phyloP scores from a whole-genome alignment of 768 basidiomycete genomes.

The Mycena chlorophos region DNA sequence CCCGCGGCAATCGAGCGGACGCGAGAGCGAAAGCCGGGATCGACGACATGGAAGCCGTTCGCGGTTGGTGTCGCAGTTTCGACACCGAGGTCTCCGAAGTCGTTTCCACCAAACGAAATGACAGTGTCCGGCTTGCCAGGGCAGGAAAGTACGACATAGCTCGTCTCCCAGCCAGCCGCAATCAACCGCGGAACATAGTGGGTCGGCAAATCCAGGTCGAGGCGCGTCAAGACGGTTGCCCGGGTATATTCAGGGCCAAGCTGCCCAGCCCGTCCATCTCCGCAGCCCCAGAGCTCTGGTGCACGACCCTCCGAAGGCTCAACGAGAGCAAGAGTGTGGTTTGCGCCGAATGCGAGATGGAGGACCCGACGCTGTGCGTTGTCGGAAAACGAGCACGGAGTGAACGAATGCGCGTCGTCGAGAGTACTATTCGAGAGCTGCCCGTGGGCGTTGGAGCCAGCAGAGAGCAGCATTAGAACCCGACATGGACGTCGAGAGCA shows the following conservation, averaged over 20 bases:
- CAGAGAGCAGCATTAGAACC: constrained; percentile 30
- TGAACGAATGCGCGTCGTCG: constrained; percentile 49
- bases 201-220: constrained; percentile 41
- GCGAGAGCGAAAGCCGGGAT: constrained; percentile 42
- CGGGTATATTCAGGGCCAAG: constrained; percentile 51
- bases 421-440: constrained; percentile 48
- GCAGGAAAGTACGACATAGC: constrained; percentile 62
- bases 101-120: constrained; percentile 81
- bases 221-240: constrained; percentile 46
- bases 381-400: constrained; percentile 39
- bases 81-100: constrained; percentile 78
- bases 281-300: constrained; percentile 68
- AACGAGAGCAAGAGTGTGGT: constrained; percentile 77
- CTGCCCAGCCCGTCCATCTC: constrained; percentile 71
- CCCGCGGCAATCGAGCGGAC: constrained; percentile 51
- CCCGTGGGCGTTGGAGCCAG: constrained; percentile 55
- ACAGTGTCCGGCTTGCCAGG: constrained; percentile 49
- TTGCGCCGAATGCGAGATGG: constrained; percentile 68
- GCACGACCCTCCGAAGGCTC: constrained; percentile 25
- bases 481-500: background rate
- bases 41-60: constrained; percentile 40
- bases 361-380: constrained; percentile 34
- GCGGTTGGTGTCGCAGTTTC: constrained; percentile 36
- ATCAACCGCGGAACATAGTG: constrained; percentile 51
- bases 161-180: constrained; percentile 82